phyloP scores from a whole-genome alignment of 2,329 filamentous ascomycete genomes.

The Huntiella bhutanensis region DNA sequence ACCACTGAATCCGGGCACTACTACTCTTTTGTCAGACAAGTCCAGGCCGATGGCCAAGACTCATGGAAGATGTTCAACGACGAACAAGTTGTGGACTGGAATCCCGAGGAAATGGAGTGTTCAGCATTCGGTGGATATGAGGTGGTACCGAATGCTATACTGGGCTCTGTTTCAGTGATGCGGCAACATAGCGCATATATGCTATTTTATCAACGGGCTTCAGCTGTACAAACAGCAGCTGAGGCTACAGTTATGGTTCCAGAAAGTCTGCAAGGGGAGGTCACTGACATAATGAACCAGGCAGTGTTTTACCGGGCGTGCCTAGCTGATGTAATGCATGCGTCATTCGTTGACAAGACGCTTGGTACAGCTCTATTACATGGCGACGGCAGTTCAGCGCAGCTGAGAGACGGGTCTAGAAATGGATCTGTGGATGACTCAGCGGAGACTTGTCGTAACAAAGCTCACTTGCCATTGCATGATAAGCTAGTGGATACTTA shows the following conservation, averaged over 20 bases:
- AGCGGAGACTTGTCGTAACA: no score
- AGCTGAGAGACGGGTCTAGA: no score
- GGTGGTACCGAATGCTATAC: constrained; percentile 28
- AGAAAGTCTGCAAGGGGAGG: constrained; percentile 22
- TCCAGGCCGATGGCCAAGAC: constrained; percentile 32
- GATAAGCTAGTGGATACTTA: no score
- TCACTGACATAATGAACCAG: background rate
- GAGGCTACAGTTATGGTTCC: background rate
- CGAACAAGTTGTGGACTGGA: constrained; percentile 58
- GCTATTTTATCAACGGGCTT: constrained; percentile 82
- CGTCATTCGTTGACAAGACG: no score
- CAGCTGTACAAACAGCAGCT: constrained; percentile 27
- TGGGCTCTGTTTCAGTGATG: constrained; percentile 30
- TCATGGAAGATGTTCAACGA: constrained; percentile 92
- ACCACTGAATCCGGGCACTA: constrained; percentile 92
- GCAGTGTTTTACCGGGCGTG: no score
- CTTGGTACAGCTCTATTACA: no score
- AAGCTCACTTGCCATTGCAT: no score
- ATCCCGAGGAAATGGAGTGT: constrained; percentile 51
- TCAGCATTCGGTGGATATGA: constrained; percentile 65
- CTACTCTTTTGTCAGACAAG: constrained; percentile 83
- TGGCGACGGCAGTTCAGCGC: no score
- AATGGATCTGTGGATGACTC: no score
- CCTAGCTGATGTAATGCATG: no score
- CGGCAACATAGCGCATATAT: constrained; percentile 87